These are phyloP conservation scores for Cubamyces sp. DNA, from an alignment of 768 basidiomycete species.

Conservation along the genomic window DNA sequence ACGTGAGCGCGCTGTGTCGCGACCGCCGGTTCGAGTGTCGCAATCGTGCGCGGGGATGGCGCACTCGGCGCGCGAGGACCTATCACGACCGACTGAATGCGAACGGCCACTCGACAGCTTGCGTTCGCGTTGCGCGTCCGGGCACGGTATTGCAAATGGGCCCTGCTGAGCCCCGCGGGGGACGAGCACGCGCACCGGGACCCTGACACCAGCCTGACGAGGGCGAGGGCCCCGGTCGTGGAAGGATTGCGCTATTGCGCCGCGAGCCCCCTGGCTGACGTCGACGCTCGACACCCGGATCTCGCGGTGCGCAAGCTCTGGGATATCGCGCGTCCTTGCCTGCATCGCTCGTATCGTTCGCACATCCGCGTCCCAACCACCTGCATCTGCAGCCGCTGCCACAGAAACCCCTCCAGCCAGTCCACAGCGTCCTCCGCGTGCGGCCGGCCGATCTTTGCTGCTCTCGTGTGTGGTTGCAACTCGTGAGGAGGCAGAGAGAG, in stretches of 20 bases:
- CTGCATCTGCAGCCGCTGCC: no score
- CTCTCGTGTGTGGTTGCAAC: neutral
- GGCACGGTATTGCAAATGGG: conserved; percentile 18
- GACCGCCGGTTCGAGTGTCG: conserved; percentile 22
- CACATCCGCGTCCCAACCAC: neutral
- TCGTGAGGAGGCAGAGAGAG: neutral
- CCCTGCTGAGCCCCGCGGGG: neutral
- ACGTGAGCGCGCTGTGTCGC: conserved; percentile 25
- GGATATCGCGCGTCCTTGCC: neutral
- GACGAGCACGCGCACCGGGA: neutral
- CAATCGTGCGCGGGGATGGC: conserved; percentile 22
- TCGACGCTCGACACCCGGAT: conserved; percentile 22
- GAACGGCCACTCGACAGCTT: conserved; percentile 11
- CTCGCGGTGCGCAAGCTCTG: conserved; percentile 11
- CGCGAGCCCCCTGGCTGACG: conserved; percentile 18
- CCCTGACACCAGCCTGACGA: no score
- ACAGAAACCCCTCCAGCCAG: no score
- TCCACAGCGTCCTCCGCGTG: no score
- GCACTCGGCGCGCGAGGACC: conserved; percentile 5
- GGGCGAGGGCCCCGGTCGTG: neutral
- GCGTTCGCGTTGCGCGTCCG: conserved; percentile 17
- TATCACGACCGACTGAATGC: conserved; percentile 19
- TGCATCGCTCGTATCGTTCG: neutral
- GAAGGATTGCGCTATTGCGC: conserved; percentile 18
- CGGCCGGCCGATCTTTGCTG: no score